These are phyloP conservation scores for Phytophthora pinifolia DNA, from an alignment of 352 stramenopile species.

Conservation along the genomic window DNA sequence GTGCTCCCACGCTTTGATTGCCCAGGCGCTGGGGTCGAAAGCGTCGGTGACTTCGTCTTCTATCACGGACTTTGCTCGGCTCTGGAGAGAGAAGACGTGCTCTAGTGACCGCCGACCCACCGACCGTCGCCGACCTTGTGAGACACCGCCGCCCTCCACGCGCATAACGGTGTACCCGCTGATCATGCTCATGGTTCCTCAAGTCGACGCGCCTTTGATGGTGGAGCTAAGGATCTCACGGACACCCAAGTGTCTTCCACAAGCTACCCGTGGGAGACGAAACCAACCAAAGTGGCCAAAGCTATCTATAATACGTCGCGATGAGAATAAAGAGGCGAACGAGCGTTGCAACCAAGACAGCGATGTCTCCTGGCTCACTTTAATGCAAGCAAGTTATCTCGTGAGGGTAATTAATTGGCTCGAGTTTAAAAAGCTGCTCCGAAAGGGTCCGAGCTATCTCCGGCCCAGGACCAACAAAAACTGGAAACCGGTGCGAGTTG, in stretches of 20 bases:
- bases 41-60: constrained; percentile 39
- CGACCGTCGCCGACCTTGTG: constrained; percentile 11
- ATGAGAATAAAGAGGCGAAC: no score
- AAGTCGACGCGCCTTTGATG: neutral
- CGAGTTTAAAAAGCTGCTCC: no score
- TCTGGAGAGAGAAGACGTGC: constrained; percentile 18
- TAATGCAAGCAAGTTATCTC: no score
- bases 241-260: neutral
- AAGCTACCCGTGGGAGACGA: no score
- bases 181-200: constrained; percentile 27
- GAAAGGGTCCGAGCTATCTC: no score
- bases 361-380: no score
- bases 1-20: constrained; percentile 58
- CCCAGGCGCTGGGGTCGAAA: constrained; percentile 46
- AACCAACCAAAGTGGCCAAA: no score
- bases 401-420: accelerated
- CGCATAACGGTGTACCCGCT: constrained; percentile 22
- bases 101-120: constrained; percentile 18
- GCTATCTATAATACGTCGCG: no score
- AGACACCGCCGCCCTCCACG: constrained; percentile 9
- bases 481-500: no score
- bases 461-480: no score
- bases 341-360: no score
- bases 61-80: constrained; percentile 13
- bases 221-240: neutral